phyloP scores from a whole-genome alignment of 257 asterid genomes.

The Misopates orontium region DNA sequence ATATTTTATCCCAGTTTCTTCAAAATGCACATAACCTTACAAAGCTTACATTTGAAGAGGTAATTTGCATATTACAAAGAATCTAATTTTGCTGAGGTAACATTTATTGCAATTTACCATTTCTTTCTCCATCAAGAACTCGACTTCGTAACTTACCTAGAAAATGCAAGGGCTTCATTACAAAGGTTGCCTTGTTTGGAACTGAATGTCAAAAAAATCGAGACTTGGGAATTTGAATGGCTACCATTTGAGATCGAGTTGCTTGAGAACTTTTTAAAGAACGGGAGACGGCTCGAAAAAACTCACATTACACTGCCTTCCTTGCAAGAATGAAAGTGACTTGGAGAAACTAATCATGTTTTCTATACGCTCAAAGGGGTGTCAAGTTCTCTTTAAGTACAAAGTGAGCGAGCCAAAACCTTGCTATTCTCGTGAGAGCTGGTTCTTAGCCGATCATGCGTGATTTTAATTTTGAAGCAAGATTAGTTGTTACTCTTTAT shows the following conservation, averaged over 20 bases:
- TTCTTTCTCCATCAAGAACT: background rate
- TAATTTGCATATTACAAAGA: background rate
- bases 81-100: too few relatives aligned
- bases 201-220: background rate
- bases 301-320: background rate
- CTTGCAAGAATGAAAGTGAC: background rate
- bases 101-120: too few relatives aligned
- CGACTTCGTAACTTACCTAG: background rate
- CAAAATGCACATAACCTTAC: background rate
- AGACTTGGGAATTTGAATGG: background rate
- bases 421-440: background rate
- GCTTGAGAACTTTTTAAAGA: background rate
- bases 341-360: background rate
- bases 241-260: background rate
- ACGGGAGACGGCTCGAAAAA: background rate
- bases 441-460: background rate
- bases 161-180: background rate
- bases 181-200: background rate
- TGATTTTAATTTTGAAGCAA: too few relatives aligned
- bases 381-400: background rate
- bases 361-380: background rate
- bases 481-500: too few relatives aligned
- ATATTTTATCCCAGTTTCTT: background rate
- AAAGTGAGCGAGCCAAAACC: background rate
- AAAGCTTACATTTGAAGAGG: slow-evolving; percentile 6